Percentiles rank a stretch among this genome's conserved stretches.
phyloP scores from a whole-genome alignment of 805 yeast species.

The Cyberlindnera sargentensis region DNA sequence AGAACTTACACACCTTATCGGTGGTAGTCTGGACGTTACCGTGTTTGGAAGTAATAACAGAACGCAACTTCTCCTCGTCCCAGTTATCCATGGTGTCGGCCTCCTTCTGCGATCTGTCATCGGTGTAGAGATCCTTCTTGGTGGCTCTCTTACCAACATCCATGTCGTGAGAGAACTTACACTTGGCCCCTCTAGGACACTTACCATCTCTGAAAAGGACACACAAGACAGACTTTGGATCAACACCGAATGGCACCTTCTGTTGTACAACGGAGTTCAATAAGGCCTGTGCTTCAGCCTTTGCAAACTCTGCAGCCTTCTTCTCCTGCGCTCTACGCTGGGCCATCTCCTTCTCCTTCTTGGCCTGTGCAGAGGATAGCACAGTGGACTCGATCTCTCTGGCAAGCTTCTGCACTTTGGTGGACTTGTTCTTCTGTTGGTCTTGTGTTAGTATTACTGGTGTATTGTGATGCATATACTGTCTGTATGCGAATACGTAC shows the following conservation, averaged over 20 bases:
- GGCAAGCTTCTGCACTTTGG: conserved; percentile 74
- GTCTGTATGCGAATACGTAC: conserved; percentile 1
- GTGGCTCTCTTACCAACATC: conserved; percentile 79
- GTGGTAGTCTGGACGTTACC: conserved; percentile 94
- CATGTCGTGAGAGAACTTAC: conserved; percentile 92
- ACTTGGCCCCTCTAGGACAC: conserved; percentile 74
- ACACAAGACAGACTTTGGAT: conserved; percentile 91
- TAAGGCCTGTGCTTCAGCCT: conserved; percentile 75
- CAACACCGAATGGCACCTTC: conserved; percentile 94
- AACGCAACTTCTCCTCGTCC: conserved; percentile 93
- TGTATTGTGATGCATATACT: neutral
- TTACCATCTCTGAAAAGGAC: conserved; percentile 79
- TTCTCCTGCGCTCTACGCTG: conserved; percentile 67
- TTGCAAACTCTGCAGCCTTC: conserved; percentile 87
- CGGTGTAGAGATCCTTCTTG: conserved; percentile 90
- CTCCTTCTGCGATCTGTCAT: conserved; percentile 63
- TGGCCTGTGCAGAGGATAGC: conserved; percentile 55
- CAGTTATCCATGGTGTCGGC: conserved; percentile 90
- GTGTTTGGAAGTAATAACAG: conserved; percentile 83
- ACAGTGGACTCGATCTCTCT: conserved; percentile 50
- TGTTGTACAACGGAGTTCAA: conserved; percentile 66
- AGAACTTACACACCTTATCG: conserved; percentile 87
- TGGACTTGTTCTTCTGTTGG: conserved; percentile 71
- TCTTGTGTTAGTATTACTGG: conserved; percentile 5
- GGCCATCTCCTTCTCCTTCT: conserved; percentile 69